phyloP scores from a whole-genome alignment of 495 filamentous ascomycete species.

The Aspergillus bridgeri region DNA sequence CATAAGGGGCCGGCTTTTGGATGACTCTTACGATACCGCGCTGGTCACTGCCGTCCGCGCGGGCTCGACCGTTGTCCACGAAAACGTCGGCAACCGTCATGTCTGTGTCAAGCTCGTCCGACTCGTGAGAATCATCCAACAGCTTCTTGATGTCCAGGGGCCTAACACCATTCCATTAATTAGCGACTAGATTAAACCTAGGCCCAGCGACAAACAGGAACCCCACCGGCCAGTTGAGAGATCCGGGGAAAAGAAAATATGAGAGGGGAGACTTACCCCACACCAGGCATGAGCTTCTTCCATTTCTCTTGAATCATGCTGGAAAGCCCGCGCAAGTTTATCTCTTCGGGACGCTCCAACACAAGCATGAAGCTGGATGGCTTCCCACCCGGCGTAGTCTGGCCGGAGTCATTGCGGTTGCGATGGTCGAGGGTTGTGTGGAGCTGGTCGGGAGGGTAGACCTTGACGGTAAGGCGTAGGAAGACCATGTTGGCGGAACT shows the following conservation, averaged over 20 bases:
- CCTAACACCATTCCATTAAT: neutral
- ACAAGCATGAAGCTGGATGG: constrained; percentile 31
- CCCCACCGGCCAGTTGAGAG: neutral
- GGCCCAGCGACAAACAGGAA: neutral
- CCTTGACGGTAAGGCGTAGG: constrained; percentile 35
- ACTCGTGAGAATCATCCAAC: constrained; percentile 32
- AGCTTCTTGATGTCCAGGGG: constrained; percentile 39
- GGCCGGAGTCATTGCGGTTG: constrained; percentile 13
- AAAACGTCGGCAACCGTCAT: constrained; percentile 39
- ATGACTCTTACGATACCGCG: constrained; percentile 32
- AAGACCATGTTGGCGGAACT: constrained; percentile 27
- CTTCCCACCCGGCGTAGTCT: constrained; percentile 11
- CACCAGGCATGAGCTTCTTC: constrained; percentile 29
- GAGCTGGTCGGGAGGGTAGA: constrained; percentile 31
- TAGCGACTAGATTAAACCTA: neutral
- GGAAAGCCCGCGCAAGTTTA: constrained; percentile 30
- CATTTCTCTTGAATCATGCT: constrained; percentile 36
- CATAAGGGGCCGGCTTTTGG: constrained; percentile 22
- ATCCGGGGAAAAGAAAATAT: neutral
- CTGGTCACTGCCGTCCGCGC: constrained; percentile 35
- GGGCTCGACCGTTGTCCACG: constrained; percentile 35
- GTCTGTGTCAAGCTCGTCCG: constrained; percentile 30
- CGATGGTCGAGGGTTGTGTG: constrained; percentile 10
- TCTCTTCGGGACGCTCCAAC: constrained; percentile 28
- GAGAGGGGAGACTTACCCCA: constrained; percentile 9